These are phyloP conservation scores for Aspergillus wentii DNA, from an alignment of 495 filamentous ascomycete species.

Conservation along the genomic window DNA sequence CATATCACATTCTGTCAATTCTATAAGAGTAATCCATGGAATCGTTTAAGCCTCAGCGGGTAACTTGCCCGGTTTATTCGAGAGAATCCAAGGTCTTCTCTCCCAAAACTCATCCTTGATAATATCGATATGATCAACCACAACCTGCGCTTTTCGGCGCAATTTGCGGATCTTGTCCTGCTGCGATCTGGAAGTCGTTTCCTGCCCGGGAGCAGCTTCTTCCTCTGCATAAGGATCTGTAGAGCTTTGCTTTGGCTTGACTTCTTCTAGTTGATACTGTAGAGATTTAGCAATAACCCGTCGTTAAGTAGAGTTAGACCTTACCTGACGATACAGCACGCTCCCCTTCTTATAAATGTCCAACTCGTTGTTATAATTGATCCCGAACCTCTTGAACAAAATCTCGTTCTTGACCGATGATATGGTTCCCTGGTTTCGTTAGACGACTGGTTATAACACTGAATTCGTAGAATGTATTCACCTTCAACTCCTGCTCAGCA, in stretches of 20 bases:
- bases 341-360: conserved; percentile 93
- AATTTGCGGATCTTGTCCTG: conserved; percentile 73
- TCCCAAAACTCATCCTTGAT: conserved; percentile 95
- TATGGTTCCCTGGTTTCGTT: conserved; percentile 59
- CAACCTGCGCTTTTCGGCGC: conserved; percentile 68
- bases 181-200: conserved; percentile 62
- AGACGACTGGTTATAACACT: not conserved
- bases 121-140: conserved; percentile 82
- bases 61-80: conserved; percentile 64
- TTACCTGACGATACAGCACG: conserved; percentile 77
- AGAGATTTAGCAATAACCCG: not conserved
- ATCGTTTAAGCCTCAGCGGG: conserved; percentile 50
- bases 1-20: conserved; percentile 10
- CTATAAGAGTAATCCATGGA: too few species aligned
- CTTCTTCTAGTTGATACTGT: conserved; percentile 39
- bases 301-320: not conserved
- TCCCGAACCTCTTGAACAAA: conserved; percentile 78
- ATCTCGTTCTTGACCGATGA: conserved; percentile 93
- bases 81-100: conserved; percentile 77
- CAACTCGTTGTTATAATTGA: conserved; percentile 96
- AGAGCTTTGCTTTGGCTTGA: conserved; percentile 11
- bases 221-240: conserved; percentile 11
- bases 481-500: conserved; percentile 75
- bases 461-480: conserved; percentile 22
- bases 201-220: conserved; percentile 7